Conservation (phyloP, 129 eudicot genomes). For the Lactuca saligna region DNA sequence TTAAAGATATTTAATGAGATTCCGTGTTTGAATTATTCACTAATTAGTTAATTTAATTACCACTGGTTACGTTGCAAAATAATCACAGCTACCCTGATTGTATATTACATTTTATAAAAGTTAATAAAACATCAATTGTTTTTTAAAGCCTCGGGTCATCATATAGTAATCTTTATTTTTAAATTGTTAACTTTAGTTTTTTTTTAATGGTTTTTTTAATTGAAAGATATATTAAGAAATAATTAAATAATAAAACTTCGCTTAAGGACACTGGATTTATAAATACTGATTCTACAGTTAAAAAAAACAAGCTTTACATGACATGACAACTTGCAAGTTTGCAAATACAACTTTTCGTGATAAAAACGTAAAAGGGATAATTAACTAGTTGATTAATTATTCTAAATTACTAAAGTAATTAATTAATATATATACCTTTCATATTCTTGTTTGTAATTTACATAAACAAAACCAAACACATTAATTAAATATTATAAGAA, state of each 20-base stretch:
- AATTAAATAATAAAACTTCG: not conserved
- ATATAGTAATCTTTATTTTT: not conserved
- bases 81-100: not conserved
- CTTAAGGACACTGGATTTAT: not conserved
- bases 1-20: not conserved
- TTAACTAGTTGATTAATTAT: not conserved
- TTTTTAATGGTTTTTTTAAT: not conserved
- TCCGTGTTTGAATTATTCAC: not conserved
- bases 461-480: not conserved
- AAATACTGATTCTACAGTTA: slow-evolving; percentile 1
- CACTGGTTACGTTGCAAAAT: not conserved
- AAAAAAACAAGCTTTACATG: slow-evolving; percentile 21
- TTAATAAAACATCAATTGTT: not conserved
- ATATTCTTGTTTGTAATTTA: not conserved
- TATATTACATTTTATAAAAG: not conserved
- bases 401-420: not conserved
- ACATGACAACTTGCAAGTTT: slow-evolving; percentile 7
- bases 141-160: not conserved
- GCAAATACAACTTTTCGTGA: slow-evolving; percentile 20
- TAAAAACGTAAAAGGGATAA: not conserved
- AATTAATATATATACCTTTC: too few species aligned
- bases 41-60: not conserved
- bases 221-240: not conserved
- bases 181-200: not conserved
- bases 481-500: not conserved